Percentiles rank a stretch among this genome's conserved stretches.
phyloP scores from a whole-genome alignment of 345 rosid genomes.

The Rubroshorea leprosula region DNA sequence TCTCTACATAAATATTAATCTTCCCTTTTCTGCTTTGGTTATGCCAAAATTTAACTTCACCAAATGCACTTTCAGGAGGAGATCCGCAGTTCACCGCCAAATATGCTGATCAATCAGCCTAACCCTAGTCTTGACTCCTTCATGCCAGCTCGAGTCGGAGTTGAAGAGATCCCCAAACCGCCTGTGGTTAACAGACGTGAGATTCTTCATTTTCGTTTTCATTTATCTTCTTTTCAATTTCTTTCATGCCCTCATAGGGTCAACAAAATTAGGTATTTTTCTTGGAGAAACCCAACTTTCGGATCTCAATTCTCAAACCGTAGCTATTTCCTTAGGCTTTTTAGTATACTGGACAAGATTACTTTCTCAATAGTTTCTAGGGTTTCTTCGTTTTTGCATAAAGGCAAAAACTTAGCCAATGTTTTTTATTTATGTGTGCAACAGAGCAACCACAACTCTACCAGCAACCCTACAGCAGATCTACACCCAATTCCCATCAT shows the following conservation, averaged over 20 bases:
- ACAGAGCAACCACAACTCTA: background rate
- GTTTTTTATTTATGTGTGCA: background rate
- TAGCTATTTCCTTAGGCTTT: background rate
- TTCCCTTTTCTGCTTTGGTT: background rate
- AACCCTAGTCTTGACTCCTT: conserved; percentile 37
- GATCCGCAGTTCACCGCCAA: conserved; percentile 59
- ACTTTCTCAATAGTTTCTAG: conserved; percentile 8
- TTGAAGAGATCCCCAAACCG: conserved; percentile 62
- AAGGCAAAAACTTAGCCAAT: background rate
- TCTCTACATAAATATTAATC: too few relatives aligned
- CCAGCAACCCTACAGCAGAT: background rate
- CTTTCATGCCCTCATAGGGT: too few relatives aligned
- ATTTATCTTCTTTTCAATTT: background rate
- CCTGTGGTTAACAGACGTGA: conserved; percentile 80
- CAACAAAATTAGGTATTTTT: conserved; percentile 11
- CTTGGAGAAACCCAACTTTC: background rate
- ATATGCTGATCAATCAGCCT: conserved; percentile 59
- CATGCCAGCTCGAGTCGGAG: conserved; percentile 51
- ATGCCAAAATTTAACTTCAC: background rate
- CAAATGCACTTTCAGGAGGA: conserved; percentile 51
- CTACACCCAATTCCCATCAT: conserved; percentile 8
- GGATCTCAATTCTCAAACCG: background rate
- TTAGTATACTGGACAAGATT: conserved; percentile 5
- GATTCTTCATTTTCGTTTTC: conserved; percentile 17
- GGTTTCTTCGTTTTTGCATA: conserved; percentile 9